phyloP scores from a whole-genome alignment of 2,329 filamentous ascomycete genomes.

The Xylaria sp. region DNA sequence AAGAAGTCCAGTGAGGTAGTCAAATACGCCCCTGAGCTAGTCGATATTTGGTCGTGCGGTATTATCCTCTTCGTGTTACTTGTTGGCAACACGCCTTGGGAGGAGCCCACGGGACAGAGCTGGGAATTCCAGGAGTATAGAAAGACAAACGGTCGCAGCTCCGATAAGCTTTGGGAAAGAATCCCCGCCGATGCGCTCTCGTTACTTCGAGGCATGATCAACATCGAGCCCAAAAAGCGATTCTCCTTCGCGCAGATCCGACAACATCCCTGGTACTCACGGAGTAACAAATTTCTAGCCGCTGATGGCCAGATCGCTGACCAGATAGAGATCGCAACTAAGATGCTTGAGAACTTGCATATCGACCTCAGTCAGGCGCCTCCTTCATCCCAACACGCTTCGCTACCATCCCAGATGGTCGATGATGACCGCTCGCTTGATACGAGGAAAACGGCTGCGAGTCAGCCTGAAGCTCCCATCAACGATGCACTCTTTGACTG shows the following conservation, averaged over 20 bases:
- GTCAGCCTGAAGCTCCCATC: conserved; percentile 75
- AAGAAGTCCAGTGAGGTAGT: conserved; percentile 44
- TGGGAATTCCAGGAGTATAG: conserved; percentile 91
- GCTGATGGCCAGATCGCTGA: conserved; percentile 70
- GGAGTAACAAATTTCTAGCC: conserved; percentile 70
- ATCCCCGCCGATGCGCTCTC: conserved; percentile 71
- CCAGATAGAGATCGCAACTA: conserved; percentile 79
- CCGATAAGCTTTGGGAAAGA: conserved; percentile 78
- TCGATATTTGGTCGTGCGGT: conserved; percentile 95
- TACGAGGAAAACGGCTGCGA: conserved; percentile 61
- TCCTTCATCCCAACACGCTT: conserved; percentile 35
- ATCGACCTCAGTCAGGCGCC: conserved; percentile 78
- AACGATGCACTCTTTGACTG: conserved; percentile 78
- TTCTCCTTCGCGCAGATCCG: conserved; percentile 85
- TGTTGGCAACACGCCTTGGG: conserved; percentile 96
- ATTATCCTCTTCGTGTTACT: conserved; percentile 96
- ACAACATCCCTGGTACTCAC: conserved; percentile 91
- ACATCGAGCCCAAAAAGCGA: conserved; percentile 64
- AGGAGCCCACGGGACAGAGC: conserved; percentile 77
- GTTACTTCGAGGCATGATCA: conserved; percentile 89
- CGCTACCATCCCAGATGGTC: conserved; percentile 46
- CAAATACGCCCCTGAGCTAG: conserved; percentile 71
- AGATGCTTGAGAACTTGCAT: conserved; percentile 85
- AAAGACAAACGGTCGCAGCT: conserved; percentile 70
- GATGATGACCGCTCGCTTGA: conserved; percentile 45